Evolutionary conservation across 1,139 yeast species (phyloP).

Genomic region (Candida sp.): DNA sequence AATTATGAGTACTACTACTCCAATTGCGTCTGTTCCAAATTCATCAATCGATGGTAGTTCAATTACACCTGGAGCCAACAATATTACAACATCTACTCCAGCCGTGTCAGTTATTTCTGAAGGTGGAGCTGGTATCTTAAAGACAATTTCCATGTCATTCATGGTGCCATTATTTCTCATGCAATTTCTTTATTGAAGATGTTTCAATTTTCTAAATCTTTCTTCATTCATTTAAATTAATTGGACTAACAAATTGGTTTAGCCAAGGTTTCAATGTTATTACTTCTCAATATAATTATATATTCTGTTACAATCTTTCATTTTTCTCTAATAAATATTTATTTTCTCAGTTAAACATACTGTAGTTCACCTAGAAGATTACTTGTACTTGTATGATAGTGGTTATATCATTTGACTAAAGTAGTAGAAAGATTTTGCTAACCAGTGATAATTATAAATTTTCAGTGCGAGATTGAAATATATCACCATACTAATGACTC

Average conservation of each 20-base stretch:
- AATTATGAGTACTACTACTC: background rate
- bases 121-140: background rate
- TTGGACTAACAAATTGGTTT: no score
- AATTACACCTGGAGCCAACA: background rate
- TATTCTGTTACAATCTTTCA: no score
- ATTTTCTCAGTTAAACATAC: no score
- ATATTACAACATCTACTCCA: background rate
- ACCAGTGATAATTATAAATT: background rate
- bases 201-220: no score
- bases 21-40: constrained; percentile 1
- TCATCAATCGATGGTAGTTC: background rate
- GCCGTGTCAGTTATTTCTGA: background rate
- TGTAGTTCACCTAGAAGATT: no score
- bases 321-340: no score
- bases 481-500: constrained; percentile 9
- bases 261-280: no score
- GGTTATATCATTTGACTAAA: no score
- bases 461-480: background rate
- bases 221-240: no score
- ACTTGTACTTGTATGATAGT: no score
- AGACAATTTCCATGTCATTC: background rate
- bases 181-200: background rate
- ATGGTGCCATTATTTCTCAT: background rate
- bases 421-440: background rate
- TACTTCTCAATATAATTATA: no score